Percentiles rank a stretch among this genome's conserved stretches.
These are phyloP conservation scores for Kwoniella pini DNA, from an alignment of 768 basidiomycete species.

Conservation along the genomic window DNA sequence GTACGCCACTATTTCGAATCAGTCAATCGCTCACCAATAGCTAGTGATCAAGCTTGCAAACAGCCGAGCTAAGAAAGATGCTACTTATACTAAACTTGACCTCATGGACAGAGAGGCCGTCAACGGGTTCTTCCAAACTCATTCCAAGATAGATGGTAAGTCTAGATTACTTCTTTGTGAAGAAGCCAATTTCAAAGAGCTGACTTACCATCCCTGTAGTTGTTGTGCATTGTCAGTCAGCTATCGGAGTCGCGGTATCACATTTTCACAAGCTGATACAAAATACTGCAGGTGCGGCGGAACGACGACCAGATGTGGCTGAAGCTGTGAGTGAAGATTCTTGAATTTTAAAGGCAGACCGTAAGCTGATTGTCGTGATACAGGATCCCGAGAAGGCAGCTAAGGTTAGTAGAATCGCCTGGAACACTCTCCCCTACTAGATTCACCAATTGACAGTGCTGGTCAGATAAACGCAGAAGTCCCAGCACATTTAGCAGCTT, in stretches of 20 bases:
- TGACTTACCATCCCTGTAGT: constrained; percentile 43
- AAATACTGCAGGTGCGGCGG: constrained; percentile 64
- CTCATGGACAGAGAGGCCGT: constrained; percentile 65
- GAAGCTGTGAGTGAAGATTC: constrained; percentile 65
- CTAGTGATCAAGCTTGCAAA: constrained; percentile 70
- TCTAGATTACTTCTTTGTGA: neutral
- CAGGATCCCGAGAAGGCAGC: constrained; percentile 71
- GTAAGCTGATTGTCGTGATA: neutral
- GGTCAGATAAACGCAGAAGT: constrained; percentile 76
- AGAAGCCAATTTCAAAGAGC: neutral
- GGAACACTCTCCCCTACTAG: neutral
- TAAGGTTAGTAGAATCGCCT: constrained; percentile 57
- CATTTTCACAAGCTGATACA: constrained; percentile 17
- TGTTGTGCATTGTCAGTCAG: constrained; percentile 74
- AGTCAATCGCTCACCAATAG: constrained; percentile 9
- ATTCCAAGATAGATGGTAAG: constrained; percentile 69
- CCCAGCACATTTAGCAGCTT: constrained; percentile 68
- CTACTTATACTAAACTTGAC: constrained; percentile 62
- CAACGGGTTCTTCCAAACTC: constrained; percentile 61
- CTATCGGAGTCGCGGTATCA: too few relatives aligned
- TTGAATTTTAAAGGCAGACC: neutral
- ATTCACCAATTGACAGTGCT: neutral
- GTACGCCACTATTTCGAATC: too few relatives aligned
- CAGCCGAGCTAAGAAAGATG: constrained; percentile 63
- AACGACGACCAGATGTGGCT: constrained; percentile 87